Evolutionary conservation across 73 alveolate genomes (phyloP).

Genomic region (Durusdinium trenchii): DNA sequence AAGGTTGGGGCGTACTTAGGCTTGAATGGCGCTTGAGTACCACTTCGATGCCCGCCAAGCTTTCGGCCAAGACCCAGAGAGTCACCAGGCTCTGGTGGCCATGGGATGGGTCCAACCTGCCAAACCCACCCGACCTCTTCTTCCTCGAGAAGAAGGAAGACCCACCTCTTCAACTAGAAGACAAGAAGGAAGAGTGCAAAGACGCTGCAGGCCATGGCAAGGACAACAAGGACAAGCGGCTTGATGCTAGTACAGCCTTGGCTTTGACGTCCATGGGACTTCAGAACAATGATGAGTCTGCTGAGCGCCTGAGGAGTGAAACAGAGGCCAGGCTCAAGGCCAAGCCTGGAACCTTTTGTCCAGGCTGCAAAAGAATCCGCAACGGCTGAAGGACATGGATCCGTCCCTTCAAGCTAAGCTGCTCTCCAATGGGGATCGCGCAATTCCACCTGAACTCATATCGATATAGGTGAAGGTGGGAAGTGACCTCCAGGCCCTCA

Average conservation of each 20-base stretch:
- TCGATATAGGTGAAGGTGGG: neutral
- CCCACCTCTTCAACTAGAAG: neutral
- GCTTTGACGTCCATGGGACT: neutral
- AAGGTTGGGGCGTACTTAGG: neutral
- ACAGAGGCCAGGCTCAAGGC: neutral
- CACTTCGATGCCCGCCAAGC: neutral
- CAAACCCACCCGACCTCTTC: neutral
- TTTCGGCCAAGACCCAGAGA: neutral
- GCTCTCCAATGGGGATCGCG: neutral
- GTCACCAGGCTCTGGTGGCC: neutral
- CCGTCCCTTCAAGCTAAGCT: neutral
- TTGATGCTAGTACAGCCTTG: neutral
- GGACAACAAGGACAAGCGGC: neutral
- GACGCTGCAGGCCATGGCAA: neutral
- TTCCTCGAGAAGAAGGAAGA: no score
- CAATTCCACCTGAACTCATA: neutral
- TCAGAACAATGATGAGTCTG: neutral
- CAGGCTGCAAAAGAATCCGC: neutral
- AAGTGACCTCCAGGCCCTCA: neutral
- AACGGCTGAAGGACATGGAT: neutral
- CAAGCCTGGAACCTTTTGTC: neutral
- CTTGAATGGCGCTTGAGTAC: slow-evolving; percentile 1
- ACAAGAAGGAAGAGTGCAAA: neutral
- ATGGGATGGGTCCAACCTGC: neutral
- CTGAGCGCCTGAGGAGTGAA: neutral